Conservation (phyloP, 371 early-diverging fungal species). For the Mucor saturninus region DNA sequence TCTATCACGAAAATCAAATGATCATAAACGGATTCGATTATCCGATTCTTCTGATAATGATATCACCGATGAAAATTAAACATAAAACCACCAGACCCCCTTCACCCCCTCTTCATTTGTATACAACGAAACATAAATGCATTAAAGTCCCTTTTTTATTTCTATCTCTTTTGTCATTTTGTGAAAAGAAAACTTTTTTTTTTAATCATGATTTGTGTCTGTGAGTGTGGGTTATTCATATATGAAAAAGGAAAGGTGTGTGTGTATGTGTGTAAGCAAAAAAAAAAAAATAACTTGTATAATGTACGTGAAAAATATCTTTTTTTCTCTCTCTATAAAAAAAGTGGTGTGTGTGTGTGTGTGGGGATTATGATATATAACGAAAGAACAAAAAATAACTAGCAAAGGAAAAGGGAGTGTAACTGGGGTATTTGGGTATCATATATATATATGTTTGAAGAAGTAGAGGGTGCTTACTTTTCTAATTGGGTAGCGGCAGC, state of each 20-base stretch:
- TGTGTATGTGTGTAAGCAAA: neutral
- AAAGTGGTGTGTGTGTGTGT: no score
- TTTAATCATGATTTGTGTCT: neutral
- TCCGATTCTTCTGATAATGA: neutral
- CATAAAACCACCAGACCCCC: neutral
- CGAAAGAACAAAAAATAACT: no score
- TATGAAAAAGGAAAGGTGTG: neutral
- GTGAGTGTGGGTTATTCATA: neutral
- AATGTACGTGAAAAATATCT: neutral
- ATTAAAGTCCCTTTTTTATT: no score
- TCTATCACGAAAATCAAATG: neutral
- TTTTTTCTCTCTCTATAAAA: neutral
- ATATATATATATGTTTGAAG: neutral
- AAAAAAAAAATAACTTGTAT: neutral
- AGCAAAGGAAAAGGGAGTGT: neutral
- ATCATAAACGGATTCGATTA: constrained; percentile 6
- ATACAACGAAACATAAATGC: no score
- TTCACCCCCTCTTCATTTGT: neutral
- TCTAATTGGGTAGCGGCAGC: constrained; percentile 12
- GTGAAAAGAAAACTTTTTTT: neutral
- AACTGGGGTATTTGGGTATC: constrained; percentile 16
- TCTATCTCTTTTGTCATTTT: neutral
- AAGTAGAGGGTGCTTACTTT: neutral
- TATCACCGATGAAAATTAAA: neutral
- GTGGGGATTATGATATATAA: no score